These are phyloP conservation scores for Mangifera indica DNA, from an alignment of 345 rosid species.

Conservation along the genomic window DNA sequence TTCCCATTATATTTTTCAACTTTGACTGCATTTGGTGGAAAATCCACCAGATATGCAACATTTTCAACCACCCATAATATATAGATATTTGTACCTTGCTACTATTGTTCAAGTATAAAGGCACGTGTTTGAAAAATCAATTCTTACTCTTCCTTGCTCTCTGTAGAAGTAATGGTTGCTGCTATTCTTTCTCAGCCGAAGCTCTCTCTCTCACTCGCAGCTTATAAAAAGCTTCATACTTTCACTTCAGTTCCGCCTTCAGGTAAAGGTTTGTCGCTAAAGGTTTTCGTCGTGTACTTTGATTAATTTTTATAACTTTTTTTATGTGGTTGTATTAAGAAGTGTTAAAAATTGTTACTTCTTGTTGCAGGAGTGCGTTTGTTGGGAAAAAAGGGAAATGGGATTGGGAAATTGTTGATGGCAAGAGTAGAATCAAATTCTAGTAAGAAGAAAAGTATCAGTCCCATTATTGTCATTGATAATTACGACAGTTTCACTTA, in stretches of 20 bases:
- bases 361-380: slow-evolving; percentile 41
- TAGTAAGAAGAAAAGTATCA: slow-evolving; percentile 27
- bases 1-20: too few species aligned
- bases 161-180: slow-evolving; percentile 34
- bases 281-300: too few species aligned
- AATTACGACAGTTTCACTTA: slow-evolving; percentile 96
- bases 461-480: slow-evolving; percentile 79
- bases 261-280: slow-evolving; percentile 14
- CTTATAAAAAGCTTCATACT: slow-evolving; percentile 18
- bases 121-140: background rate
- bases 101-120: too few species aligned
- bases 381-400: slow-evolving; percentile 34
- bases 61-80: too few species aligned
- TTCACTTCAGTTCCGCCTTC: slow-evolving; percentile 19
- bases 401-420: slow-evolving; percentile 46
- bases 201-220: slow-evolving; percentile 15
- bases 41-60: too few species aligned
- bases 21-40: too few species aligned
- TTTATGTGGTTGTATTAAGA: too few species aligned
- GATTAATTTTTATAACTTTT: too few species aligned
- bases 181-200: slow-evolving; percentile 26
- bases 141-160: too few species aligned
- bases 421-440: slow-evolving; percentile 36
- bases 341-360: background rate
- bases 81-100: too few species aligned